These are phyloP conservation scores for Linnemannia hyalina DNA, from an alignment of 192 early-diverging fungal species.

Conservation along the genomic window DNA sequence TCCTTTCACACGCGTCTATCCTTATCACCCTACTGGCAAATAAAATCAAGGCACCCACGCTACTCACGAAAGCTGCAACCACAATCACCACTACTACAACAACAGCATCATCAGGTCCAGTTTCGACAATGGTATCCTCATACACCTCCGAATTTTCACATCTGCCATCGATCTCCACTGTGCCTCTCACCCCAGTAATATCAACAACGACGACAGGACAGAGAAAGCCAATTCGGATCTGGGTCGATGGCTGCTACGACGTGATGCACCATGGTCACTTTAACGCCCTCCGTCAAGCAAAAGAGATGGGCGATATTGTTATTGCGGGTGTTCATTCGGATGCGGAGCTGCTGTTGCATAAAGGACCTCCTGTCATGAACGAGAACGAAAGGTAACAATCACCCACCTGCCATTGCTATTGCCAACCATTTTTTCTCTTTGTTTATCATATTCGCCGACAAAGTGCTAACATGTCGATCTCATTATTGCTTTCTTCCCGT, in stretches of 20 bases:
- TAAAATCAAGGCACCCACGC: not conserved
- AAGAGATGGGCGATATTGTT: conserved; percentile 89
- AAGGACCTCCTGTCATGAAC: conserved; percentile 95
- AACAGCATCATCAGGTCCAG: not conserved
- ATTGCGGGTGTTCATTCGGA: conserved; percentile 97
- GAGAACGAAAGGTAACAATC: conserved; percentile 82
- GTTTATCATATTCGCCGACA: too few species aligned
- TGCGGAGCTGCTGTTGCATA: conserved; percentile 87
- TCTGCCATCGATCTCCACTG: not conserved
- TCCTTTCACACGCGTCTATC: not conserved
- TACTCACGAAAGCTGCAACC: not conserved
- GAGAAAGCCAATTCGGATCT: conserved; percentile 52
- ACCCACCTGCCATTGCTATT: too few species aligned
- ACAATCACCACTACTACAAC: not conserved
- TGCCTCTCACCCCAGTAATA: not conserved
- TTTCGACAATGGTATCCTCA: not conserved
- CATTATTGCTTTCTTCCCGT: too few species aligned
- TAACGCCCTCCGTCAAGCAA: conserved; percentile 92
- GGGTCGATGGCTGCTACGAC: conserved; percentile 96
- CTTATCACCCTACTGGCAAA: not conserved
- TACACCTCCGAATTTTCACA: not conserved
- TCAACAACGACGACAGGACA: not conserved
- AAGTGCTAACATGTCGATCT: too few species aligned
- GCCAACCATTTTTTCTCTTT: too few species aligned
- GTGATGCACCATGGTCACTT: conserved; percentile 93